phyloP scores from a whole-genome alignment of 208 protist genomes.

The Balamuthia mandrillaris region DNA sequence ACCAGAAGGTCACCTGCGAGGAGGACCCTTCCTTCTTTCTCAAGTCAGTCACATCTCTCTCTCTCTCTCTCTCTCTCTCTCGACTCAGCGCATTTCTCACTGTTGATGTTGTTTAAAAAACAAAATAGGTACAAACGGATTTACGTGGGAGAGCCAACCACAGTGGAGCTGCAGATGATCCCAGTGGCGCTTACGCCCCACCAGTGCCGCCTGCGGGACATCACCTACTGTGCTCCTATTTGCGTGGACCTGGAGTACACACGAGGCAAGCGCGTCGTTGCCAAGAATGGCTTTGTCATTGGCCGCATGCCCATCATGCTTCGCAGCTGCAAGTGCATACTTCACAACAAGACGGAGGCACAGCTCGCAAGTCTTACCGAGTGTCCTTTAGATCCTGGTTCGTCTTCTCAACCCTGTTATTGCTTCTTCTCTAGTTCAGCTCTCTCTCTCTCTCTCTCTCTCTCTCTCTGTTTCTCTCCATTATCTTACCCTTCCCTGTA shows the following conservation, averaged over 20 bases:
- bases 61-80: neutral
- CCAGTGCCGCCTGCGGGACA: constrained; percentile 91
- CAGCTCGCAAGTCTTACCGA: constrained; percentile 93
- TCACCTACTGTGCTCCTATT: constrained; percentile 93
- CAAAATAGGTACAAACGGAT: constrained; percentile 72
- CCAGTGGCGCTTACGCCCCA: constrained; percentile 78
- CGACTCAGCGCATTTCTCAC: neutral
- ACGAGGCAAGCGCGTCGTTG: constrained; percentile 68
- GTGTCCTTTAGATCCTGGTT: constrained; percentile 95
- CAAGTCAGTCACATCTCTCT: constrained; percentile 45
- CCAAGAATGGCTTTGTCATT: constrained; percentile 86
- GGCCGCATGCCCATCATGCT: constrained; percentile 99
- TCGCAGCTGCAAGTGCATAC: constrained; percentile 91
- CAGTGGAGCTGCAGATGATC: constrained; percentile 69
- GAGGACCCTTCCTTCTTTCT: constrained; percentile 79
- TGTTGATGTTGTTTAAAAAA: constrained; percentile 4
- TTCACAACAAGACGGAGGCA: constrained; percentile 82
- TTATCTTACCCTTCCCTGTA: neutral
- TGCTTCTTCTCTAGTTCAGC: neutral
- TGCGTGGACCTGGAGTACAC: constrained; percentile 80
- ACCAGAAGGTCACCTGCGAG: constrained; percentile 77
- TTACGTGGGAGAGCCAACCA: constrained; percentile 64
- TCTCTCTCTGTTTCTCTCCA: neutral
- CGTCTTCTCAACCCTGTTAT: neutral
- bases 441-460: neutral